phyloP scores from a whole-genome alignment of 768 basidiomycete genomes.

The Omphalotus guepiniiformis region DNA sequence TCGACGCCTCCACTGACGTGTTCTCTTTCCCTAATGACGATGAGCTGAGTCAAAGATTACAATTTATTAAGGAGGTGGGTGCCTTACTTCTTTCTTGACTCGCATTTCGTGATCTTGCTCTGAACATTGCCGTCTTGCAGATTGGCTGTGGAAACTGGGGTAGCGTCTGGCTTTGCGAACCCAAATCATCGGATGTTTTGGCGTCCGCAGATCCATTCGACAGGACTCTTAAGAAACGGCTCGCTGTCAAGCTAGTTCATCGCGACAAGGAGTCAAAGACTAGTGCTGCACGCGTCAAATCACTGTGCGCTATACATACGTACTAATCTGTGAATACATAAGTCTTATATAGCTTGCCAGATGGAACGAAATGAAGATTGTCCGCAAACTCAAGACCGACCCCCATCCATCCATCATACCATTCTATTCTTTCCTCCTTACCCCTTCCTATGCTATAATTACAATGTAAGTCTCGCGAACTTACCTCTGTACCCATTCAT shows the following conservation, averaged over 20 bases:
- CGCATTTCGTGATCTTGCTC: neutral
- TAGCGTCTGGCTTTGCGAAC: constrained; percentile 76
- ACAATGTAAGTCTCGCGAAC: constrained; percentile 86
- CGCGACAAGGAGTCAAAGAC: constrained; percentile 72
- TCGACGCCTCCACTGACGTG: constrained; percentile 29
- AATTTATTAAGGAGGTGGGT: constrained; percentile 71
- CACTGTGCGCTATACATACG: constrained; percentile 65
- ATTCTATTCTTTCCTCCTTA: constrained; percentile 93
- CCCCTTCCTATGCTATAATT: constrained; percentile 84
- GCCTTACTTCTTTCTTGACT: constrained; percentile 7
- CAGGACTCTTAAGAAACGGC: constrained; percentile 31
- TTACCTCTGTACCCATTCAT: neutral
- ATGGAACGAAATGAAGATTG: constrained; percentile 99
- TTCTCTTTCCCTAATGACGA: constrained; percentile 49
- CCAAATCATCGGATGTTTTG: constrained; percentile 43
- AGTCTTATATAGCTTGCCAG: constrained; percentile 33
- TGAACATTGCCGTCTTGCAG: constrained; percentile 32
- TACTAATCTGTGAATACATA: constrained; percentile 1
- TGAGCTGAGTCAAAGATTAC: constrained; percentile 45
- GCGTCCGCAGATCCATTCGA: constrained; percentile 28
- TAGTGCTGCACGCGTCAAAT: constrained; percentile 84
- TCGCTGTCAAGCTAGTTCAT: constrained; percentile 94
- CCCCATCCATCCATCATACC: constrained; percentile 90
- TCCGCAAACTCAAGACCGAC: constrained; percentile 76
- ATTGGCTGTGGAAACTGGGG: constrained; percentile 95